Conservation (phyloP, 192 early-diverging fungal species). For the Coemansia sp. region DNA sequence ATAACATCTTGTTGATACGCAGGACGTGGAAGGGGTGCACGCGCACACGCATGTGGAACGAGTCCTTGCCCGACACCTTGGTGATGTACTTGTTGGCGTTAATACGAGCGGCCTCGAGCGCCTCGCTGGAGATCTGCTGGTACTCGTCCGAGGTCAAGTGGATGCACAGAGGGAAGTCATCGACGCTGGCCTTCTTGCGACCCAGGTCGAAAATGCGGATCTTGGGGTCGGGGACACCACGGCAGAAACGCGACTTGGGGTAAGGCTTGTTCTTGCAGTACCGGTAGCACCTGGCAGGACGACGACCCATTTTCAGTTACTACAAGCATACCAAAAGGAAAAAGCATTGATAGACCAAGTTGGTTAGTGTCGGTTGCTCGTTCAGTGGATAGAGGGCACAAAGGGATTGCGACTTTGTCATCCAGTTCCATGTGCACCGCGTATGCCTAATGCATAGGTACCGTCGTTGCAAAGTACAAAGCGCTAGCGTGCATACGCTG, state of each 20-base stretch:
- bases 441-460: not conserved
- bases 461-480: not conserved
- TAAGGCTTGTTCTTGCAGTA: constrained; percentile 99
- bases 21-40: constrained; percentile 99
- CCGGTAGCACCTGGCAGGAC: constrained; percentile 98
- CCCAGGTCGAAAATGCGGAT: constrained; percentile 97
- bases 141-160: constrained; percentile 97
- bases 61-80: constrained; percentile 97
- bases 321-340: not conserved
- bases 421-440: not conserved
- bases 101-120: constrained; percentile 98
- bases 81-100: constrained; percentile 98
- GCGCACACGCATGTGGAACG: constrained; percentile 98
- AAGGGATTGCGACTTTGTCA: too few relatives aligned
- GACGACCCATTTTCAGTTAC: constrained; percentile 83
- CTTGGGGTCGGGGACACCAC: constrained; percentile 99
- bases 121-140: constrained; percentile 99
- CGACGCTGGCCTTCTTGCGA: constrained; percentile 95
- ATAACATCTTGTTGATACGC: constrained; percentile 99
- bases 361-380: not conserved
- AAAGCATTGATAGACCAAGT: not conserved
- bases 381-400: too few relatives aligned
- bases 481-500: not conserved
- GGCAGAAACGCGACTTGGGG: constrained; percentile 97
- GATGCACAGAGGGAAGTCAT: constrained; percentile 97